A percentile compares a stretch with the other conserved stretches of the same genome.
phyloP scores from a whole-genome alignment of 1,284 basidiomycete genomes.

The Austroboletus olivaceoglutinosus region DNA sequence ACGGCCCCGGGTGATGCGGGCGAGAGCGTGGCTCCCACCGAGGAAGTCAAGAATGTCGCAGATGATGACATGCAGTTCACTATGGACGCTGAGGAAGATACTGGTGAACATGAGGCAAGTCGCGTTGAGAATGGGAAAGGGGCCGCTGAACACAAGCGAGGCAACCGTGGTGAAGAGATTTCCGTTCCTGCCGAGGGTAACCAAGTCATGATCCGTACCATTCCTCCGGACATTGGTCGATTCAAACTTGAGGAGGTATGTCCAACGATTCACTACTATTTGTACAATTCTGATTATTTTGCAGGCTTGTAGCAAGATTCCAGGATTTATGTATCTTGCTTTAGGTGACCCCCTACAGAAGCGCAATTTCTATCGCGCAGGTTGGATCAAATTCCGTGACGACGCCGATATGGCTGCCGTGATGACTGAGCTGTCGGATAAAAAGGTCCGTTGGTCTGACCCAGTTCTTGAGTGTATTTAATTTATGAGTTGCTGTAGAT shows the following conservation, averaged over 20 bases:
- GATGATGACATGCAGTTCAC: conserved; percentile 68
- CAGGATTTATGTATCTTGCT: conserved; percentile 78
- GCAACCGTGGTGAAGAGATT: conserved; percentile 67
- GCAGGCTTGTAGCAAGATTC: conserved; percentile 64
- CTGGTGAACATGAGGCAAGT: conserved; percentile 54
- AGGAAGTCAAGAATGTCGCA: conserved; percentile 48
- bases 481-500: conserved; percentile 52
- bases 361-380: conserved; percentile 87
- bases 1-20: conserved; percentile 36
- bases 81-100: conserved; percentile 68
- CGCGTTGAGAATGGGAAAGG: conserved; percentile 61
- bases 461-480: conserved; percentile 2
- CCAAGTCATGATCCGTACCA: conserved; percentile 91
- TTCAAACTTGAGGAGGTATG: conserved; percentile 82
- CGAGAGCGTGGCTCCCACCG: conserved; percentile 35
- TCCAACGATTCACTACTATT: conserved; percentile 22
- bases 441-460: conserved; percentile 60
- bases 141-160: conserved; percentile 44
- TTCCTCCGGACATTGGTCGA: conserved; percentile 87
- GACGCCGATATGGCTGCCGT: conserved; percentile 78
- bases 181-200: conserved; percentile 77
- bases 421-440: conserved; percentile 72
- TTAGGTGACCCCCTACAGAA: conserved; percentile 88
- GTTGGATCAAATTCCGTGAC: conserved; percentile 84
- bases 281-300: conserved; percentile 6